Conservation (phyloP, 257 asterid species). For the Rhazya stricta region DNA sequence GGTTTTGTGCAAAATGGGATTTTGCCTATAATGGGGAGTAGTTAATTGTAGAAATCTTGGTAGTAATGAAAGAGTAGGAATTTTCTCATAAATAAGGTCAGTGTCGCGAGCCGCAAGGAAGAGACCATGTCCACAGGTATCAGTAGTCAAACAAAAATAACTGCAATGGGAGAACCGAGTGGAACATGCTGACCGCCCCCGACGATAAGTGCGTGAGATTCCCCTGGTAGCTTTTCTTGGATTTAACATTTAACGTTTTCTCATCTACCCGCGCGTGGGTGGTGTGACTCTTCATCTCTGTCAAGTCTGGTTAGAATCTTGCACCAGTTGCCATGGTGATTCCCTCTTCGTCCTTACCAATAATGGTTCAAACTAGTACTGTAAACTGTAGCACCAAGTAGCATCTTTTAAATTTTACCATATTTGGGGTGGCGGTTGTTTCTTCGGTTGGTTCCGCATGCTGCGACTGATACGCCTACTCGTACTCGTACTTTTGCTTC, state of each 20-base stretch:
- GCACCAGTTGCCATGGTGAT: neutral
- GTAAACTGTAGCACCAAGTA: neutral
- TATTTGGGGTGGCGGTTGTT: too few relatives aligned
- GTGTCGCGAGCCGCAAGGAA: slow-evolving; percentile 36
- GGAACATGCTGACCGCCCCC: neutral
- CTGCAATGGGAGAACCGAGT: neutral
- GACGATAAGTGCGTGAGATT: slow-evolving; percentile 7
- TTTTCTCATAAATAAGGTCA: neutral
- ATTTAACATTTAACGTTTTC: neutral
- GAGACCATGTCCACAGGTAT: slow-evolving; percentile 2
- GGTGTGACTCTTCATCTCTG: neutral
- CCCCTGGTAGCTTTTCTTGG: neutral
- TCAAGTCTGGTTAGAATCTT: neutral
- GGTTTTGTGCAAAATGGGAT: too few relatives aligned
- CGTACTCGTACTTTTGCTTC: neutral
- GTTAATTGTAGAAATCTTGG: neutral
- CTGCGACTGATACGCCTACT: neutral
- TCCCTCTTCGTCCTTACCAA: neutral
- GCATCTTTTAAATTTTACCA: slow-evolving; percentile 1
- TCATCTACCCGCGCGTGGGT: too few relatives aligned
- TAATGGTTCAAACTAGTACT: too few relatives aligned
- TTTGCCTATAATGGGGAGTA: neutral
- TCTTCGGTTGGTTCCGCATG: neutral
- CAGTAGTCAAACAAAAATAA: neutral
- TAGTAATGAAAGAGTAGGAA: neutral